These are phyloP conservation scores for Leonotis leonurus DNA, from an alignment of 257 asterid genomes.

Conservation along the genomic window DNA sequence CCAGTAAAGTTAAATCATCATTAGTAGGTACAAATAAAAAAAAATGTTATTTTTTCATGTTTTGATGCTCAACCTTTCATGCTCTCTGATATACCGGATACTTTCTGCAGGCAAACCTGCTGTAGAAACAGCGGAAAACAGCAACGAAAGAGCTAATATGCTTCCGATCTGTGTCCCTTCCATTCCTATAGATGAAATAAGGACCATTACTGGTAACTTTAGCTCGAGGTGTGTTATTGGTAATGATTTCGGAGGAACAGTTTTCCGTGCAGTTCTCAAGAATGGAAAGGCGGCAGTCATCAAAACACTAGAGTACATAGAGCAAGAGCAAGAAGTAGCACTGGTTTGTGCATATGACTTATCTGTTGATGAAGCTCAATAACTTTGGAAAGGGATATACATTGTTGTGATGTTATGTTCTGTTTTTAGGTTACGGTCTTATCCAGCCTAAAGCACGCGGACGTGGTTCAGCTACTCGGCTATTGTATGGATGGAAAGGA, in stretches of 20 bases:
- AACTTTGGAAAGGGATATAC: background rate
- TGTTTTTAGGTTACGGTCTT: slow-evolving; percentile 38
- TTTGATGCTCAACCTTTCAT: no score
- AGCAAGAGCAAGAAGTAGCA: slow-evolving; percentile 8
- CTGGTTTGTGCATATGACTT: slow-evolving; percentile 12
- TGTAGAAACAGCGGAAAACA: background rate
- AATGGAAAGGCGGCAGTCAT: slow-evolving; percentile 19
- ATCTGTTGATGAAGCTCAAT: no score
- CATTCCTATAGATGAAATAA: background rate
- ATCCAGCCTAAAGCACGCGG: slow-evolving; percentile 43
- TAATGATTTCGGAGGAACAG: slow-evolving; percentile 13
- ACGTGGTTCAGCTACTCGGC: slow-evolving; percentile 52
- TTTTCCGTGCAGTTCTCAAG: slow-evolving; percentile 14
- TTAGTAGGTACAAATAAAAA: no score
- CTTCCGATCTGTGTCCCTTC: background rate
- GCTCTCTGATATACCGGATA: background rate
- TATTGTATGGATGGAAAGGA: slow-evolving; percentile 41
- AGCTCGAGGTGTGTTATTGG: slow-evolving; percentile 4
- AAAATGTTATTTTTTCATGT: no score
- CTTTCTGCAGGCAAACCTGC: background rate
- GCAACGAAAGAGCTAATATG: no score
- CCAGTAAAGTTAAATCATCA: no score
- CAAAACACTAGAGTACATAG: slow-evolving; percentile 14
- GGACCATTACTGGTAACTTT: slow-evolving; percentile 6
- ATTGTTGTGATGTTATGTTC: background rate